These are phyloP conservation scores for Starmerella cellae DNA, from an alignment of 805 yeast species.

Conservation along the genomic window DNA sequence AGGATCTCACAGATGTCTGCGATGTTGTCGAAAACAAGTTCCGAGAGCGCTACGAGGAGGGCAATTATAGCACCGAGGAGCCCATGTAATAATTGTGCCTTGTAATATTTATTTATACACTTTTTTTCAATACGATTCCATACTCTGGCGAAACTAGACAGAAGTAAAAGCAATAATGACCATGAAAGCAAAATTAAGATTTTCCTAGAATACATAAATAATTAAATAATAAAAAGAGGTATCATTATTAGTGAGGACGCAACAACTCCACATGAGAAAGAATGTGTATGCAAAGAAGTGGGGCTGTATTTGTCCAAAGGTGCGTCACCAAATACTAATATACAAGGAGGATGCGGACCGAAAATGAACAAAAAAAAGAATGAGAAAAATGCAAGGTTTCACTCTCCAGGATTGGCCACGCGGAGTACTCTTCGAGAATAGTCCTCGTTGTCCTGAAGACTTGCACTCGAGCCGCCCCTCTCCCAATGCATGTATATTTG, in stretches of 20 bases:
- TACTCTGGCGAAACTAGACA: too few species aligned
- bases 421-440: slow-evolving; percentile 44
- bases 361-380: too few species aligned
- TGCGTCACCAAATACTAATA: too few species aligned
- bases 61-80: slow-evolving; percentile 7
- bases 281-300: too few species aligned
- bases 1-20: slow-evolving; percentile 72
- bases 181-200: not conserved
- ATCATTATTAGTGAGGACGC: too few species aligned
- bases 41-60: slow-evolving; percentile 48
- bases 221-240: not conserved
- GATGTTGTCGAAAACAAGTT: slow-evolving; percentile 69
- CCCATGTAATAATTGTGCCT: slow-evolving; percentile 1
- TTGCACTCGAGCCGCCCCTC: slow-evolving; percentile 33
- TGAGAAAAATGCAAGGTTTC: too few species aligned
- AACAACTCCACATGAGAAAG: too few species aligned
- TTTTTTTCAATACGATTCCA: not conserved
- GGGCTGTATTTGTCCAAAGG: too few species aligned
- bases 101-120: not conserved
- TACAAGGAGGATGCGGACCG: too few species aligned
- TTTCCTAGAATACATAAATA: not conserved
- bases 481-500: slow-evolving; percentile 39
- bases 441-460: slow-evolving; percentile 44
- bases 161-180: not conserved
- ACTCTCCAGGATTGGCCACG: slow-evolving; percentile 37